These are phyloP conservation scores for Crithidia thermophila DNA, from an alignment of 208 protist species.

Conservation along the genomic window DNA sequence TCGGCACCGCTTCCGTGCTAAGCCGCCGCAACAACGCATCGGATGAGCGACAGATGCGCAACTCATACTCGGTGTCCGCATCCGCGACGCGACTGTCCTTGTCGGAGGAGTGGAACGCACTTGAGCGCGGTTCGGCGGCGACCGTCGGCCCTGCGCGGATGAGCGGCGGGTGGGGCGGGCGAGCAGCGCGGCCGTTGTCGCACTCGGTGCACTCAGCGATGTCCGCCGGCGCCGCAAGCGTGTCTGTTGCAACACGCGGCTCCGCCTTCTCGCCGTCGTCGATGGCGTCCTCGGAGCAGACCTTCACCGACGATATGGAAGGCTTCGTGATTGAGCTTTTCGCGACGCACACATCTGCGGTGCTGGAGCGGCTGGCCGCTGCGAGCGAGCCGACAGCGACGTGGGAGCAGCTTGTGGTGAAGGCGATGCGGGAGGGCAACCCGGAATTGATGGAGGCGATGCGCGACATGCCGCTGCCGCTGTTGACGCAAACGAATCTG, in stretches of 20 bases:
- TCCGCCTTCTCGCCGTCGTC: no score
- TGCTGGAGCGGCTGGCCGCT: background rate
- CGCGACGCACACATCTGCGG: background rate
- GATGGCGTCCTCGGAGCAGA: background rate
- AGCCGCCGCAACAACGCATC: background rate
- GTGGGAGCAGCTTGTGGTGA: constrained; percentile 9
- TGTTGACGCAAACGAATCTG: constrained; percentile 7
- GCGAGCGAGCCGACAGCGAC: constrained; percentile 1
- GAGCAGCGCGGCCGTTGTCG: background rate
- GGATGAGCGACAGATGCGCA: background rate
- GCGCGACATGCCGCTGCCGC: background rate
- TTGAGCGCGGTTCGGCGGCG: background rate
- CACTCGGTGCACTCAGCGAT: no score
- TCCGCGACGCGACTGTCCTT: constrained; percentile 10
- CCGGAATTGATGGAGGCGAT: background rate
- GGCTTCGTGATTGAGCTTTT: constrained; percentile 2
- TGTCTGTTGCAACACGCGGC: no score
- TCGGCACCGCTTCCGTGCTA: background rate
- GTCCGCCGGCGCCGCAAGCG: background rate
- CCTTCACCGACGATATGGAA: background rate
- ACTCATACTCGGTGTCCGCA: constrained; percentile 3
- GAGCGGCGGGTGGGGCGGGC: background rate
- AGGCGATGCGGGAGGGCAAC: constrained; percentile 9
- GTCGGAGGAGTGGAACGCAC: constrained; percentile 7
- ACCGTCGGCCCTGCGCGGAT: background rate